These are phyloP conservation scores for Saturnispora zaruensis DNA, from an alignment of 805 yeast species.

Conservation along the genomic window DNA sequence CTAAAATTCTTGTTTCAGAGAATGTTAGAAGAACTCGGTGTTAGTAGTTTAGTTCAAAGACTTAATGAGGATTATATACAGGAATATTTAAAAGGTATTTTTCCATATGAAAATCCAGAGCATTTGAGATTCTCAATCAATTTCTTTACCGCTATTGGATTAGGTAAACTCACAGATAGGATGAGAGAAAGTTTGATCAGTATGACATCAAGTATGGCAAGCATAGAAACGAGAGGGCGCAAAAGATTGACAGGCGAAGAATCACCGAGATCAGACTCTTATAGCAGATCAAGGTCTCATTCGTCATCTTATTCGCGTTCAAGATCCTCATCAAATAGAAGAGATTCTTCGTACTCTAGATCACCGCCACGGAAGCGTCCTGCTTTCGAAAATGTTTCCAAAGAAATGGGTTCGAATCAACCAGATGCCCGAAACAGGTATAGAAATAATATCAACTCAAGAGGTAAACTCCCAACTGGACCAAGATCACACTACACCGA, in stretches of 20 bases:
- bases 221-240: conserved; percentile 11
- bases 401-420: background rate
- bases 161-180: conserved; percentile 73
- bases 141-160: conserved; percentile 85
- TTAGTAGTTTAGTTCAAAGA: conserved; percentile 38
- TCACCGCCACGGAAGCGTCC: conserved; percentile 10
- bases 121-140: conserved; percentile 72
- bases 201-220: conserved; percentile 18
- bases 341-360: conserved; percentile 11
- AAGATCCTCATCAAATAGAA: conserved; percentile 1
- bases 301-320: conserved; percentile 14
- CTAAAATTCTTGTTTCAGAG: conserved; percentile 75
- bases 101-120: conserved; percentile 50
- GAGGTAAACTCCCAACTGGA: background rate
- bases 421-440: background rate
- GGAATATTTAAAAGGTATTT: conserved; percentile 46
- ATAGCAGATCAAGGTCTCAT: conserved; percentile 17
- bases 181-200: conserved; percentile 47
- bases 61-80: conserved; percentile 45
- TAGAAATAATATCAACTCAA: background rate
- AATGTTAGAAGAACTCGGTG: conserved; percentile 68
- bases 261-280: conserved; percentile 14
- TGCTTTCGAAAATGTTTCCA: background rate
- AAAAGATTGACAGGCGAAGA: conserved; percentile 2
- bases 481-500: background rate